These are phyloP conservation scores for Camelina laxa DNA, from an alignment of 345 rosid species.

Conservation along the genomic window DNA sequence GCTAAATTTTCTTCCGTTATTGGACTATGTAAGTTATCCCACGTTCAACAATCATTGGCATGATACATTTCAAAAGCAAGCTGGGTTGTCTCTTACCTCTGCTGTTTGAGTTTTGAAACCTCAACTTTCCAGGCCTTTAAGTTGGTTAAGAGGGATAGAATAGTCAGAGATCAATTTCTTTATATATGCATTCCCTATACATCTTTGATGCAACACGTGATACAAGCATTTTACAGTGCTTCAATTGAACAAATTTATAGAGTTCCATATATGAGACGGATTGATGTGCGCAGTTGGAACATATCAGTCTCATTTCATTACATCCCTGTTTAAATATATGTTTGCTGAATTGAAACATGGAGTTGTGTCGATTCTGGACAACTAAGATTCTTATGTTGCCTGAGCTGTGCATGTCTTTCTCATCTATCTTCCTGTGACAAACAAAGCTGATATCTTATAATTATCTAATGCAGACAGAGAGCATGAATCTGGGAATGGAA, in stretches of 20 bases:
- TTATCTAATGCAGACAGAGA: slow-evolving; percentile 65
- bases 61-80: background rate
- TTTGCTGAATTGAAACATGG: slow-evolving; percentile 21
- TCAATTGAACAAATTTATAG: slow-evolving; percentile 18
- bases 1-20: slow-evolving; percentile 52
- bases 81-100: background rate
- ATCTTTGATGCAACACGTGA: slow-evolving; percentile 13
- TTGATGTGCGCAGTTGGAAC: slow-evolving; percentile 7
- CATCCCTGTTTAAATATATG: slow-evolving; percentile 18
- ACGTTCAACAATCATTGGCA: slow-evolving; percentile 17
- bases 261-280: slow-evolving; percentile 4
- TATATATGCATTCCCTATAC: background rate
- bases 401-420: background rate
- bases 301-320: slow-evolving; percentile 14
- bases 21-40: slow-evolving; percentile 71
- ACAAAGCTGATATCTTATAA: slow-evolving; percentile 37
- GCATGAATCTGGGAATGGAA: slow-evolving; percentile 66
- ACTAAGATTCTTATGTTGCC: slow-evolving; percentile 12
- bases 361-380: slow-evolving; percentile 9
- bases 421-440: slow-evolving; percentile 20
- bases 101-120: slow-evolving; percentile 20
- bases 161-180: background rate
- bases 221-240: background rate
- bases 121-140: background rate
- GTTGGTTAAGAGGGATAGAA: slow-evolving; percentile 5